These are phyloP conservation scores for Elsinoe fawcettii DNA, from an alignment of 2,329 filamentous ascomycete species.

Conservation along the genomic window DNA sequence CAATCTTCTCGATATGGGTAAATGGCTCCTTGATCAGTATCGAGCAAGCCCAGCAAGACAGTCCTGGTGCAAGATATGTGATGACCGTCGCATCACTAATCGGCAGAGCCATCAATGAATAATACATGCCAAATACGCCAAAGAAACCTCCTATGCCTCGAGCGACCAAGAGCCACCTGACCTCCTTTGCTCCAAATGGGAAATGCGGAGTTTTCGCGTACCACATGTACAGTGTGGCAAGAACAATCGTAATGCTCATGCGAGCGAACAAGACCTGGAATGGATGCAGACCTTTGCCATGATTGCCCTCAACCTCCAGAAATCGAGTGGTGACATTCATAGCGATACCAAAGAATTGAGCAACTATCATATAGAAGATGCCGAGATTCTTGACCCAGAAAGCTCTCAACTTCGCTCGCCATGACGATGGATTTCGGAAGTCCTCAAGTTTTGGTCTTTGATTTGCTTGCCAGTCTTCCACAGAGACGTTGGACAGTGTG, in stretches of 20 bases:
- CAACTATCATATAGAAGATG: slow-evolving; percentile 61
- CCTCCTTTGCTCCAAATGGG: slow-evolving; percentile 59
- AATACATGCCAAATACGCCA: slow-evolving; percentile 71
- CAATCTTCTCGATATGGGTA: slow-evolving; percentile 67
- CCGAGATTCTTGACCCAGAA: slow-evolving; percentile 64
- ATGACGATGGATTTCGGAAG: slow-evolving; percentile 22
- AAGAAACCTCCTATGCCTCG: slow-evolving; percentile 67
- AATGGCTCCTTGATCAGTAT: slow-evolving; percentile 70
- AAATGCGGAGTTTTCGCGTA: slow-evolving; percentile 58
- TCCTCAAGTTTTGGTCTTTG: slow-evolving; percentile 22
- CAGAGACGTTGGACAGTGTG: slow-evolving; percentile 34
- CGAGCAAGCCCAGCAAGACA: slow-evolving; percentile 74
- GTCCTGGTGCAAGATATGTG: slow-evolving; percentile 73
- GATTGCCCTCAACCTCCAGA: slow-evolving; percentile 59
- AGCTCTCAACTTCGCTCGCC: slow-evolving; percentile 24
- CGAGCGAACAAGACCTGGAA: slow-evolving; percentile 71
- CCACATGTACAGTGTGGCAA: slow-evolving; percentile 67
- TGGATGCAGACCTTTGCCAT: slow-evolving; percentile 67
- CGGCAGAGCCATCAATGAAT: slow-evolving; percentile 68
- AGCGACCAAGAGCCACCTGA: slow-evolving; percentile 59
- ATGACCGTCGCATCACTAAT: slow-evolving; percentile 84
- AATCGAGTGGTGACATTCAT: slow-evolving; percentile 80
- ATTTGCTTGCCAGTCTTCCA: slow-evolving; percentile 26
- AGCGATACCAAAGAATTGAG: slow-evolving; percentile 72
- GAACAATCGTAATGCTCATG: slow-evolving; percentile 64